phyloP scores from a whole-genome alignment of 352 stramenopile genomes.

The Phytopythium vexans region DNA sequence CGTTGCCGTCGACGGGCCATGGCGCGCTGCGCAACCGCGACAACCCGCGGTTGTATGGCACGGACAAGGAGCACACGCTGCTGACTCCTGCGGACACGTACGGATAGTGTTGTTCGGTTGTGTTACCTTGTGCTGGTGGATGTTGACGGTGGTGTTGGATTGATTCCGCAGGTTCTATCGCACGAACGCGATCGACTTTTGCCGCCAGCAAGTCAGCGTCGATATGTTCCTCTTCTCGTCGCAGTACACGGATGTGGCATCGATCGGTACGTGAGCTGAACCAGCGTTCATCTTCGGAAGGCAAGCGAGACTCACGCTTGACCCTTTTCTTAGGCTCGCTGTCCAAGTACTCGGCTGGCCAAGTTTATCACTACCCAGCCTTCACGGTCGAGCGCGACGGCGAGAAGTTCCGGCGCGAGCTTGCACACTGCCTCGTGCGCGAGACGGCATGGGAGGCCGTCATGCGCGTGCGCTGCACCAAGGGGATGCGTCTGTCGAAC shows the following conservation, averaged over 20 bases:
- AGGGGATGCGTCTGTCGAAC: constrained; percentile 96
- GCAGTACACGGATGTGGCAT: constrained; percentile 96
- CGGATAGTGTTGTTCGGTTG: constrained; percentile 10
- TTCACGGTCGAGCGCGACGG: constrained; percentile 92
- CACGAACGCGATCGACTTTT: constrained; percentile 96
- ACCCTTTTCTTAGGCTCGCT: constrained; percentile 64
- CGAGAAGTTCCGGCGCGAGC: constrained; percentile 92
- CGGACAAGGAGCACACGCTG: constrained; percentile 89
- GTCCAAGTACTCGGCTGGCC: constrained; percentile 94
- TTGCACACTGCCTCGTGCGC: constrained; percentile 90
- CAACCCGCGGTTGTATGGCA: constrained; percentile 75
- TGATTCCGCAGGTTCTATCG: constrained; percentile 76
- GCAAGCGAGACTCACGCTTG: background rate
- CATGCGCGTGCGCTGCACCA: constrained; percentile 96
- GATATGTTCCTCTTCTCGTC: constrained; percentile 97
- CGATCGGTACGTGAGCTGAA: constrained; percentile 61
- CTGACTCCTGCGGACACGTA: constrained; percentile 86
- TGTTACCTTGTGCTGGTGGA: background rate
- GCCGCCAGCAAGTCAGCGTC: constrained; percentile 98
- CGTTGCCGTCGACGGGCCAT: constrained; percentile 71
- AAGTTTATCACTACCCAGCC: constrained; percentile 96
- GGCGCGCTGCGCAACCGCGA: constrained; percentile 83
- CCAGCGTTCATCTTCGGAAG: background rate
- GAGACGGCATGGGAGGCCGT: constrained; percentile 95
- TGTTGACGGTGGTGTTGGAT: background rate